Evolutionary conservation across 2,329 filamentous ascomycete genomes (phyloP).

Genomic region (Thermoascus crustaceus): DNA sequence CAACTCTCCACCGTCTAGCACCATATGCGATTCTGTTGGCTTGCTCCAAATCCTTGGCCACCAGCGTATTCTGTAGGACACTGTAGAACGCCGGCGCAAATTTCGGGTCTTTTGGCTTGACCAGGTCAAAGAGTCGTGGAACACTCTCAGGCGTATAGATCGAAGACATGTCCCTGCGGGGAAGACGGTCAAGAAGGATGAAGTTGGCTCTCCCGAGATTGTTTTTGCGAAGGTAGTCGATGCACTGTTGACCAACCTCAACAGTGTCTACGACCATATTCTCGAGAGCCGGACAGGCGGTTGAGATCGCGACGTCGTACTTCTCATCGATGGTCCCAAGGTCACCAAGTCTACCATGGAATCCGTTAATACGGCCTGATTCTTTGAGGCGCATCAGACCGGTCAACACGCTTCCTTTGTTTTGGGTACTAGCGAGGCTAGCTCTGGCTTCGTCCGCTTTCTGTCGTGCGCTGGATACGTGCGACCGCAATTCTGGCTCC

Average conservation of each 20-base stretch:
- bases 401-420: constrained; percentile 82
- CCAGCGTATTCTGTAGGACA: constrained; percentile 87
- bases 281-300: constrained; percentile 81
- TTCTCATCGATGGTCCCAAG: constrained; percentile 86
- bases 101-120: constrained; percentile 77
- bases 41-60: constrained; percentile 86
- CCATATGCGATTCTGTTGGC: constrained; percentile 96
- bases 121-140: constrained; percentile 84
- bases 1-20: constrained; percentile 86
- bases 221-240: constrained; percentile 94
- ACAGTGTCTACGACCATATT: constrained; percentile 97
- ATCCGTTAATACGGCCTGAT: constrained; percentile 92
- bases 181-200: constrained; percentile 84
- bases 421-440: constrained; percentile 81
- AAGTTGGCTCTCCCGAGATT: constrained; percentile 95
- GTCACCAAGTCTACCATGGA: constrained; percentile 90
- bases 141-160: constrained; percentile 89
- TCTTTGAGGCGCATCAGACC: constrained; percentile 92
- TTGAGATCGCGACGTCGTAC: constrained; percentile 97
- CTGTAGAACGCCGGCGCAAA: constrained; percentile 92
- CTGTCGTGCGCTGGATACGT: constrained; percentile 81
- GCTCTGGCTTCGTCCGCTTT: constrained; percentile 94
- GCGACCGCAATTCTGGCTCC: constrained; percentile 73
- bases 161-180: constrained; percentile 64
- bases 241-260: constrained; percentile 93